phyloP scores from a whole-genome alignment of 208 protist species.

The Hexamita inflata region DNA sequence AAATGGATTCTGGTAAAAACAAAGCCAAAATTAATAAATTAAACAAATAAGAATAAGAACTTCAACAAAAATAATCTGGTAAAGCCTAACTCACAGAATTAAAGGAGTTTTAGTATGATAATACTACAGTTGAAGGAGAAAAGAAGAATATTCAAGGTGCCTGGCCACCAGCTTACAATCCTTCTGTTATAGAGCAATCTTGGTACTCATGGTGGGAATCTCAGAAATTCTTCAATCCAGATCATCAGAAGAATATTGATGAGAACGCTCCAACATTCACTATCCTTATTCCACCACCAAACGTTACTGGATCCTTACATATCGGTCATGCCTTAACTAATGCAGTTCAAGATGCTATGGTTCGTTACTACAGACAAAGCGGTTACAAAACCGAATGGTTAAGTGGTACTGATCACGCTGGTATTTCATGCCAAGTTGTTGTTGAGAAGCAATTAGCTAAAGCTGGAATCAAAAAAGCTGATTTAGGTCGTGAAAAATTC shows the following conservation, averaged over 20 bases:
- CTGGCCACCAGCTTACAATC: conserved; percentile 57
- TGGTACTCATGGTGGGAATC: conserved; percentile 95
- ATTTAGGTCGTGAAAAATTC: conserved; percentile 86
- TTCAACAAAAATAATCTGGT: neutral
- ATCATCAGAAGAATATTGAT: neutral
- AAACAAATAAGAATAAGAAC: neutral
- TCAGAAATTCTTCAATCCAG: conserved; percentile 72
- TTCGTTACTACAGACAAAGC: conserved; percentile 26
- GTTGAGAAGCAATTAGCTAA: conserved; percentile 83
- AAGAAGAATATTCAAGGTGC: conserved; percentile 32
- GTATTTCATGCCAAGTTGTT: conserved; percentile 74
- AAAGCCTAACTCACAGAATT: neutral
- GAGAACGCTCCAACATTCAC: conserved; percentile 57
- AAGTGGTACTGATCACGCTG: conserved; percentile 97
- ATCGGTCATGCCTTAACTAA: conserved; percentile 91
- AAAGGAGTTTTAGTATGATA: conserved; percentile 8
- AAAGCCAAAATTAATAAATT: too few relatives aligned
- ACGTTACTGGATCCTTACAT: conserved; percentile 97
- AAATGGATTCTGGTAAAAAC: too few relatives aligned
- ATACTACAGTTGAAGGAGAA: conserved; percentile 19
- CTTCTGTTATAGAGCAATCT: conserved; percentile 68
- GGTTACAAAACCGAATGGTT: conserved; percentile 88
- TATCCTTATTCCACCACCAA: conserved; percentile 94
- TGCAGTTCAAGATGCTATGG: conserved; percentile 37
- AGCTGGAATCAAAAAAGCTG: conserved; percentile 62